phyloP scores from a whole-genome alignment of 768 basidiomycete genomes.

The Kwoniella bestiolae region DNA sequence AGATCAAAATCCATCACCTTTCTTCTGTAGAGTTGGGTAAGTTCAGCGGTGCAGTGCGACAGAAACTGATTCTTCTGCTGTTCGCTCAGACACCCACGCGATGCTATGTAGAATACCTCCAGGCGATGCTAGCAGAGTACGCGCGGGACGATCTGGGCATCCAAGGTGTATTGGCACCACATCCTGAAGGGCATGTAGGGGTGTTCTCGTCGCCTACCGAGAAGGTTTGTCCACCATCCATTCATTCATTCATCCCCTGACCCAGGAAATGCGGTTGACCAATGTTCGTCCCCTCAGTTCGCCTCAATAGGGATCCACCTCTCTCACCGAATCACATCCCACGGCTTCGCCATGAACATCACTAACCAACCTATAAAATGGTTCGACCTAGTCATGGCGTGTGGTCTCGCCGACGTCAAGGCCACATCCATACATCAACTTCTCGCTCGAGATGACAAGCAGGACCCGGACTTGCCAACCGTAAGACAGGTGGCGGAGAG shows the following conservation, averaged over 20 bases:
- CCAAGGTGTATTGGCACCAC: slow-evolving; percentile 58
- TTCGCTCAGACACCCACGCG: slow-evolving; percentile 47
- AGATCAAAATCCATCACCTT: too few species aligned
- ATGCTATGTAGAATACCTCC: slow-evolving; percentile 79
- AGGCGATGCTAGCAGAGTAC: slow-evolving; percentile 70
- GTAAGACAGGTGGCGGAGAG: slow-evolving; percentile 37
- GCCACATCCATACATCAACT: slow-evolving; percentile 64
- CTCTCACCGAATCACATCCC: slow-evolving; percentile 88
- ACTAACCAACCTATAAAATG: slow-evolving; percentile 77
- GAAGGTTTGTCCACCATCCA: slow-evolving; percentile 62
- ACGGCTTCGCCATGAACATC: slow-evolving; percentile 93
- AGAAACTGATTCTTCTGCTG: too few species aligned
- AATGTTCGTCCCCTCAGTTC: slow-evolving; percentile 58
- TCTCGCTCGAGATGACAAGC: slow-evolving; percentile 15
- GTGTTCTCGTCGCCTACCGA: slow-evolving; percentile 79
- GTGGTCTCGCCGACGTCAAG: slow-evolving; percentile 80
- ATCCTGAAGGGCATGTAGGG: slow-evolving; percentile 77
- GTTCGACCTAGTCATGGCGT: slow-evolving; percentile 89
- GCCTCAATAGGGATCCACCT: slow-evolving; percentile 97
- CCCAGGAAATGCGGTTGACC: too few species aligned
- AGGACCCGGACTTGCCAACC: slow-evolving; percentile 3
- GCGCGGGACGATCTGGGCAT: slow-evolving; percentile 62
- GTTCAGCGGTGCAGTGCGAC: too few species aligned
- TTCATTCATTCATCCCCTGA: too few species aligned
- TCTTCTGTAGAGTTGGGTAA: too few species aligned